A percentile compares a stretch with the other conserved stretches of the same genome.
These are phyloP conservation scores for Aspergillus ostianus DNA, from an alignment of 495 filamentous ascomycete genomes.

Conservation along the genomic window DNA sequence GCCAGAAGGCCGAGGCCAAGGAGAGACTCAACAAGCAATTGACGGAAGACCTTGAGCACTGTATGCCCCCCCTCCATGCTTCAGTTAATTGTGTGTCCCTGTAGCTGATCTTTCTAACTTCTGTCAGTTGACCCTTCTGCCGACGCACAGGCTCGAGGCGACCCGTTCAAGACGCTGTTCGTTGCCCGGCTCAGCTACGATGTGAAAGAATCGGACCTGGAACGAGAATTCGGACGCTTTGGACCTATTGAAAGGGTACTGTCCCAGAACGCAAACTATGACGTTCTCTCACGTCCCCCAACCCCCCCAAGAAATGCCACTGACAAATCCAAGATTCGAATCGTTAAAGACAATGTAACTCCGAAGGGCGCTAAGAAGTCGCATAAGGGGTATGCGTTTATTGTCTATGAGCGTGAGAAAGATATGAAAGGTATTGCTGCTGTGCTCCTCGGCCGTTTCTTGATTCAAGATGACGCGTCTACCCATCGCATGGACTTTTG, in stretches of 20 bases:
- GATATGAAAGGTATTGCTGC: conserved; percentile 93
- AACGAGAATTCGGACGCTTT: conserved; percentile 91
- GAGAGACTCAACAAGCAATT: conserved; percentile 59
- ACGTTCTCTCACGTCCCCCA: background rate
- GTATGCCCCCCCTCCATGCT: conserved; percentile 49
- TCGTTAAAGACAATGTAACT: conserved; percentile 67
- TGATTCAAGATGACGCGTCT: background rate
- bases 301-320: conserved; percentile 9
- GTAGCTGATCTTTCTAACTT: background rate
- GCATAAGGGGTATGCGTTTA: conserved; percentile 91
- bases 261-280: background rate
- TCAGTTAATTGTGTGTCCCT: background rate
- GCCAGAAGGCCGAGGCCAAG: conserved; percentile 75
- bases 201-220: conserved; percentile 82
- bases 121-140: conserved; percentile 60
- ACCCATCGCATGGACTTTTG: conserved; percentile 8
- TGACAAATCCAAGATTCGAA: conserved; percentile 68
- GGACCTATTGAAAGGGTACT: conserved; percentile 87
- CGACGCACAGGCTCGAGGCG: conserved; percentile 82
- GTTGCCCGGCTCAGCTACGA: conserved; percentile 88
- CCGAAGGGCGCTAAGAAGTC: conserved; percentile 78
- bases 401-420: conserved; percentile 95
- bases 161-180: conserved; percentile 93
- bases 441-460: conserved; percentile 11
- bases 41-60: conserved; percentile 63